These are phyloP conservation scores for Trichoderma afroharzianum DNA, from an alignment of 2,329 filamentous ascomycete genomes.

Conservation along the genomic window DNA sequence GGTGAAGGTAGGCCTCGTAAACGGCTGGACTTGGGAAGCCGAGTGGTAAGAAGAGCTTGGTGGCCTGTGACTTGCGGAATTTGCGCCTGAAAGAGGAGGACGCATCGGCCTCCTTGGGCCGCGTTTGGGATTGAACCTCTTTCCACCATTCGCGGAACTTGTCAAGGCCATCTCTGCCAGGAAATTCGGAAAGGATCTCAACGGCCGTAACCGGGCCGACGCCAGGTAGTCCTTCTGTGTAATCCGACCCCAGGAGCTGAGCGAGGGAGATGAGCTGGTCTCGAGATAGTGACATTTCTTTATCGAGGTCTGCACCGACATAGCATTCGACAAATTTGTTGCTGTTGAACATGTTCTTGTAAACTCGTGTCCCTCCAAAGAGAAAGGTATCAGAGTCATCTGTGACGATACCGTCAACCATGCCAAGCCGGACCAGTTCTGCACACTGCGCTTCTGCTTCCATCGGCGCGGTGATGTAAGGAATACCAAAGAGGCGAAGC, in stretches of 20 bases:
- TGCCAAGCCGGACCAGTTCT: conserved; percentile 76
- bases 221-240: conserved; percentile 86
- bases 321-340: conserved; percentile 99
- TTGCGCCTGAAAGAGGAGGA: conserved; percentile 71
- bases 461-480: conserved; percentile 97
- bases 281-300: conserved; percentile 83
- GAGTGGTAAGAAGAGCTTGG: conserved; percentile 81
- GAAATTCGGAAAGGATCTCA: conserved; percentile 90
- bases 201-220: conserved; percentile 92
- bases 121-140: conserved; percentile 65
- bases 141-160: conserved; percentile 86
- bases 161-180: conserved; percentile 56
- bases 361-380: conserved; percentile 92
- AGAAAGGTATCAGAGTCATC: conserved; percentile 96
- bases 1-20: conserved; percentile 76
- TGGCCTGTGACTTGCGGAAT: conserved; percentile 73
- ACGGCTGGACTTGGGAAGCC: conserved; percentile 77
- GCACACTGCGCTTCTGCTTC: conserved; percentile 98
- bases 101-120: conserved; percentile 60
- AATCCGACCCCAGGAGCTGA: conserved; percentile 88
- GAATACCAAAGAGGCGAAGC: conserved; percentile 84
- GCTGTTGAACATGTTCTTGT: conserved; percentile 99
- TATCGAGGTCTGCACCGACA: conserved; percentile 75
- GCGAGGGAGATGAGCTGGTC: conserved; percentile 84
- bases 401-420: conserved; percentile 96